Evolutionary conservation across 495 filamentous ascomycete species (phyloP), one percentile per base, ranked within the genome.

Genomic region (Sphaerosporella brunnea): DNA sequence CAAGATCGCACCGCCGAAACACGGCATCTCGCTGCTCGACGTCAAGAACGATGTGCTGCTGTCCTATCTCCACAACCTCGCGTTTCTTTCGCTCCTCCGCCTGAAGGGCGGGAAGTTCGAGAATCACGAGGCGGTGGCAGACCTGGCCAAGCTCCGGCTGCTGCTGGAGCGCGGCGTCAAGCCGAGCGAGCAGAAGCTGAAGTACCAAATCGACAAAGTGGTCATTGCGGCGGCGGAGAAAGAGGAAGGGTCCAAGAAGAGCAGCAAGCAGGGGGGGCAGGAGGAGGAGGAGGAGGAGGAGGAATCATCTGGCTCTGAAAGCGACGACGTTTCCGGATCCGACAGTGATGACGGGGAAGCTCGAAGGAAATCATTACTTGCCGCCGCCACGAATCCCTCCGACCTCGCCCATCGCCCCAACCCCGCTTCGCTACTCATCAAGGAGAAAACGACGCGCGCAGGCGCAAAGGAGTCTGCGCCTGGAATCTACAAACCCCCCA

Each of bases 21-120:
- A 93, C 51, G 88, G 88, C 51, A 87, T 97, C 41, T 95, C 90
- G 1, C 78, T 97, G 3, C 77, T 97, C 57, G 84, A 94, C 59
- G 73, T 80, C 44, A 97, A 97, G 63, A 93, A 84, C 68, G 92
- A 97, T 51, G 73, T 96, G 15, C 74, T 97, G 11, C 80, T 97
- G 36, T 85, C 92, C 1, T 97, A 97, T 66, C 68, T 96, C 0
- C 92, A 96, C 55, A 87, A 95, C 55, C 73, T 94, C 3, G 83
- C 88, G 24, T 93, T 94, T 53, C 66, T 96, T 40, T 79, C 92
- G 30, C 65, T 95, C 2, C 64, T 87, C 36, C 90, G 93, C 62
- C 61, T 95, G 15, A 74, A 83, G 15, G 65, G 59, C 15, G 53
- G 59, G 0, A 35, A 34, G 1, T 43, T 61, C 0, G 56, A 67